A percentile compares a stretch with the other conserved stretches of the same genome.
Conservation (phyloP, 495 filamentous ascomycete genomes). For the Glonium stellatum region DNA sequence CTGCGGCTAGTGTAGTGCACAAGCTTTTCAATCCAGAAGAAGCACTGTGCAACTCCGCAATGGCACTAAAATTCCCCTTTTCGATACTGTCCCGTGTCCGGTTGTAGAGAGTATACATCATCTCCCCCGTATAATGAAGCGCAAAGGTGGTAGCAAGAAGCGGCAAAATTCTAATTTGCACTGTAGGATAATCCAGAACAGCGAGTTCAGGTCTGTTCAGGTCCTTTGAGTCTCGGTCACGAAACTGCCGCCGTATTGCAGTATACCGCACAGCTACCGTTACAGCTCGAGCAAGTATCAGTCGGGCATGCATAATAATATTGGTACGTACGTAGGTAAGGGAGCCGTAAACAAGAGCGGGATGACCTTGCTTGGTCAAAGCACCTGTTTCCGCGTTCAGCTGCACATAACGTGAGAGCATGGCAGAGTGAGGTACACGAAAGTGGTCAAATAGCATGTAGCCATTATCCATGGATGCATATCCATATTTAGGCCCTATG, state of each 20-base stretch:
- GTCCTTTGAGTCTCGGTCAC: constrained; percentile 39
- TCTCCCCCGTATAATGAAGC: constrained; percentile 43
- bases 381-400: constrained; percentile 39
- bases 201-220: constrained; percentile 36
- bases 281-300: constrained; percentile 44
- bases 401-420: constrained; percentile 42
- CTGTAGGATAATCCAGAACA: constrained; percentile 46
- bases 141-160: constrained; percentile 45
- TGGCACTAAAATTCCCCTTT: constrained; percentile 37
- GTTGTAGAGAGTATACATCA: constrained; percentile 40
- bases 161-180: constrained; percentile 45
- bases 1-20: constrained; percentile 44
- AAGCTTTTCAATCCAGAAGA: constrained; percentile 45
- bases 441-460: constrained; percentile 46
- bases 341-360: constrained; percentile 43
- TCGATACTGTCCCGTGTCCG: constrained; percentile 38
- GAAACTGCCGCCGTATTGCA: constrained; percentile 41
- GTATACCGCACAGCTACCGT: constrained; percentile 45
- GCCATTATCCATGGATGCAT: constrained; percentile 45
- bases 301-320: constrained; percentile 44
- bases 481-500: constrained; percentile 46
- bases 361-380: constrained; percentile 39
- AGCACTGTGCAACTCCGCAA: constrained; percentile 45
- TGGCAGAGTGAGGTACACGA: constrained; percentile 43
- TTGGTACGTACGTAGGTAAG: constrained; percentile 43